Base-by-base conservation (phyloP, 2,329 filamentous ascomycete genomes). In the Alternaria sp. region DNA sequence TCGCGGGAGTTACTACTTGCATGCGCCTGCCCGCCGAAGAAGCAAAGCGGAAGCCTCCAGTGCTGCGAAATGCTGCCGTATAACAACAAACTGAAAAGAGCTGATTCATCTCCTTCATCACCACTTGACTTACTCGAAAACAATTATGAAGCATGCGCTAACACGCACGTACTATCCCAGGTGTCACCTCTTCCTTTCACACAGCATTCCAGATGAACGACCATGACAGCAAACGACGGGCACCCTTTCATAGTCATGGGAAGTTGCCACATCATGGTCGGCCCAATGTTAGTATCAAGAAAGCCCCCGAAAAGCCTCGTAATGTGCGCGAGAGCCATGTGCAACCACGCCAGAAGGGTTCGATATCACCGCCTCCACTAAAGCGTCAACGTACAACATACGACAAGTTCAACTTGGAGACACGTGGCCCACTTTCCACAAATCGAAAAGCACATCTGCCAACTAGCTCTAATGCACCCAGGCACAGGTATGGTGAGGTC, bases 301-400 rank as follows among this genome's bases (percentile, higher is more conserved):
- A 20, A 20, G 18, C 9, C 11, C 41, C 14, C 14, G 51, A n/a
- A 20, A 57, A 22, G 20, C 11, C 36, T 36, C 22, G 7, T 16
- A 1, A 34, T 38, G 14, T 22, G 26, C n/a, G 22, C 18, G 41
- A 53, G 32, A 36, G 20, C 28, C 26, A 41, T 9, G n/a, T 7
- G 11, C 48, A 28, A 51, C 59, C 36, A 49, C 18, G 51, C n/a
- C 24, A 11, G 32, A 49, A 48, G 14, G n/a, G 16, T 38, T 49
- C 28, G 26, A 69, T 74, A 62, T 73, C 71, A 38, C 71, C 71
- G 24, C 71, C 70, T 4, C 71, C 66, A 22, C 41, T 71, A 36
- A 73, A 67, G 52, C 68, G 70, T 34, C 65, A 64, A 46, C 65
- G 68, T 22, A 57, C 52, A 34, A 48, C 32, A 39, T 43, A 46